Base-by-base conservation (phyloP, 805 yeast species). In the Saturnispora besseyi region DNA sequence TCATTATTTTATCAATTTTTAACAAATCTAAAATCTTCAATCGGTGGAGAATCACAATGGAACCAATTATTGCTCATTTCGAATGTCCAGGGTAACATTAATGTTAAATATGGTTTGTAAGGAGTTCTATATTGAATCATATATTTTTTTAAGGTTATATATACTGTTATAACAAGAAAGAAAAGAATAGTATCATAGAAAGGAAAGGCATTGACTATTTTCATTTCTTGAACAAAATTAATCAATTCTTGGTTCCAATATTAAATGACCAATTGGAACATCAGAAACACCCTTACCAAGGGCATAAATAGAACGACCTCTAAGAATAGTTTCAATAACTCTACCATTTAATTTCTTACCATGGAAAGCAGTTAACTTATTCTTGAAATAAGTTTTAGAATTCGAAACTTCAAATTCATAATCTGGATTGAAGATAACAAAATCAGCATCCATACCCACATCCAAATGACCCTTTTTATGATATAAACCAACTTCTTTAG, bases 361-460 rank as follows among this genome's bases (percentile, higher is more conserved):
- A 59, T 87, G 74, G 62, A 87, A 91, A 0, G 96, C 96, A 1
- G 96, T 86, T 49, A 91, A 67, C 65, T 89, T 90, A 71, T 90
- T 91, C 58, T 87, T 89, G 72, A 86, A 91, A 57, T 66, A 76
- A 31, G 86, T 78, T 41, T 74, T 69, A 21, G 72, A 71, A 60
- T 84, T 82, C 3, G 68, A 65, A 32, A 86, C 75, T 1, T 62
- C 62, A 58, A 77, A 81, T 37, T 58, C 59, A 5, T 70, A 70
- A 11, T 72, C 71, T 6, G 87, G 79, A 62, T 91, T 95, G 61
- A 91, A 88, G 7, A 90, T 73, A 30, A 84, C 81, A 55, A 90
- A 79, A 65, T 90, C 98, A 0, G 97, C 97, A 65, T 91, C 96
- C 61, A 75, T 76, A 0, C 96, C 97, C 10, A 74, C 75, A 29